phyloP scores from a whole-genome alignment of 2,329 filamentous ascomycete genomes.

The Fusarium irregulare region DNA sequence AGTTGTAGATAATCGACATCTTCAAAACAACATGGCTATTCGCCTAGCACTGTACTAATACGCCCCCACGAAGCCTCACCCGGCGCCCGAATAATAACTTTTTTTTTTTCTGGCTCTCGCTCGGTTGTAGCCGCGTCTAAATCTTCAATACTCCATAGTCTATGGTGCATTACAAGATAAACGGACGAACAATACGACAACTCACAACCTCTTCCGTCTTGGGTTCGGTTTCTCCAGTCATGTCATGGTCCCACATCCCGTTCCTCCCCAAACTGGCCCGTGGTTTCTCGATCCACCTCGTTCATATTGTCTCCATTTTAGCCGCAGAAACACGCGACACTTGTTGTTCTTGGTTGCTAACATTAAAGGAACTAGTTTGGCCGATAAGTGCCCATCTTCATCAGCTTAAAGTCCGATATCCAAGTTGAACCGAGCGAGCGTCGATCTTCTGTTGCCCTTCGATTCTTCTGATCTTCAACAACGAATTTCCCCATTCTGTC shows the following conservation, averaged over 20 bases:
- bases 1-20: conserved; percentile 3
- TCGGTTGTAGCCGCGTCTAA: conserved; percentile 11
- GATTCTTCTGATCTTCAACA: conserved; percentile 5
- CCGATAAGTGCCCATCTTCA: conserved; percentile 31
- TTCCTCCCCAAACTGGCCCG: conserved; percentile 42
- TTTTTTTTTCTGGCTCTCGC: conserved; percentile 8
- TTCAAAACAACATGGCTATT: conserved; percentile 8
- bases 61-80: conserved; percentile 11
- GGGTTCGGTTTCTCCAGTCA: background rate
- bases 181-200: conserved; percentile 17
- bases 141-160: background rate
- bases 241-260: conserved; percentile 43
- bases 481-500: conserved; percentile 27
- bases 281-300: conserved; percentile 42
- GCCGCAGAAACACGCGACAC: conserved; percentile 47
- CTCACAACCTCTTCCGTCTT: conserved; percentile 28
- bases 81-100: conserved; percentile 15
- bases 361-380: conserved; percentile 39
- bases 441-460: conserved; percentile 16
- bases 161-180: conserved; percentile 14
- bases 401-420: conserved; percentile 1
- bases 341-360: conserved; percentile 39
- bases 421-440: background rate
- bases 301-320: conserved; percentile 37
- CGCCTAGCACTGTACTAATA: conserved; percentile 1